Evolutionary conservation across 2,329 filamentous ascomycete genomes (phyloP).

Genomic region (Zopfia rhizophila): DNA sequence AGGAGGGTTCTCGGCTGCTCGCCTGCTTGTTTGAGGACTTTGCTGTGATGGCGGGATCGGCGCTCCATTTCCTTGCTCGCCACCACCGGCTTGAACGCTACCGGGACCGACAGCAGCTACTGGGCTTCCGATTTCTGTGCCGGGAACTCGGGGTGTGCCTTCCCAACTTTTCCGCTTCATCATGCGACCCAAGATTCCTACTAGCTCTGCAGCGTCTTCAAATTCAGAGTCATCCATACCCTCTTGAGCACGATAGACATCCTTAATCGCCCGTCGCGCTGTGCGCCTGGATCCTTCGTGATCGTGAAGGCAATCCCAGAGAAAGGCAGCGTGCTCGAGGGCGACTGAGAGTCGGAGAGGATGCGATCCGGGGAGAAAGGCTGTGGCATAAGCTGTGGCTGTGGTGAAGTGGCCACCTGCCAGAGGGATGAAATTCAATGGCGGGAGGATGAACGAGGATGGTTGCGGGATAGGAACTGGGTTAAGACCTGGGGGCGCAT

Average conservation of each 20-base stretch:
- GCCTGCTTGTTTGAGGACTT: conserved; percentile 33
- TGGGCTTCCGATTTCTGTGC: conserved; percentile 36
- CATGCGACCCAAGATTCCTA: conserved; percentile 87
- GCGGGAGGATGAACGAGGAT: conserved; percentile 81
- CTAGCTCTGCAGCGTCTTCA: conserved; percentile 87
- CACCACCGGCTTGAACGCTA: conserved; percentile 24
- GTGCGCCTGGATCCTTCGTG: conserved; percentile 77
- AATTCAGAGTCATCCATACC: conserved; percentile 97
- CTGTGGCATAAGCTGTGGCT: conserved; percentile 78
- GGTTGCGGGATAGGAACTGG: conserved; percentile 55
- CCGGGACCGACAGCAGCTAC: conserved; percentile 34
- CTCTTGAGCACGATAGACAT: conserved; percentile 91
- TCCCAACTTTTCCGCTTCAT: conserved; percentile 72
- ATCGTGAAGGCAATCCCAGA: conserved; percentile 93
- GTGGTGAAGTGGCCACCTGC: conserved; percentile 84
- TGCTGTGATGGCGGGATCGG: conserved; percentile 29
- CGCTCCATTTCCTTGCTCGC: conserved; percentile 21
- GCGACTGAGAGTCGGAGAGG: conserved; percentile 89
- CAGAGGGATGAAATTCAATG: conserved; percentile 83
- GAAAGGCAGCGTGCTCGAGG: conserved; percentile 90
- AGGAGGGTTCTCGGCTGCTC: conserved; percentile 39
- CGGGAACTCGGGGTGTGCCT: conserved; percentile 47
- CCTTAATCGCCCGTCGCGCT: conserved; percentile 83
- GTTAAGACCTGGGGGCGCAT: conserved; percentile 56
- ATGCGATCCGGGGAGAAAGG: conserved; percentile 84